Evolutionary conservation across 345 rosid genomes (phyloP), one percentile per base, ranked within the genome.

Genomic region (Salix viminalis): DNA sequence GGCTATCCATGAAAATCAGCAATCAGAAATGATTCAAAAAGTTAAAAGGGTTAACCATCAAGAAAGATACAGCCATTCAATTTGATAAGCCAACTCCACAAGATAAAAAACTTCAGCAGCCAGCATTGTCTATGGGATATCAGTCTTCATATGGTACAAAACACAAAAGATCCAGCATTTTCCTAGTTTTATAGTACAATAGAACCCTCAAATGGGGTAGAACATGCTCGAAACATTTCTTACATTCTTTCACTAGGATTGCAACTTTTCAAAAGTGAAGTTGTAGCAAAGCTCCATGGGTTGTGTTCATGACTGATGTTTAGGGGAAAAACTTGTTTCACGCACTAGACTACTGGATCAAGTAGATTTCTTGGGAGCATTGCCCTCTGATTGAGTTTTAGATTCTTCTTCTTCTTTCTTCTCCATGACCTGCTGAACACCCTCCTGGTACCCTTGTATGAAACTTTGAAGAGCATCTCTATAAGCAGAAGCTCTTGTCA

Each of bases 401-500:
- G 90, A 42, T 65, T 86, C 88, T 67, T 86, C 88, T 67, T 86
- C 88, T 67, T 79, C 83, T 67, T 90, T 87, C 81, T 78, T 85
- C 77, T 87, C 90, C 90, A 86, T 81, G 74, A 84, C 90, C 83
- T 88, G 89, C 79, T 91, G 93, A 54, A 91, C 65, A 26, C 98
- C 94, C 79, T 93, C 93, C 75, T 91, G 94, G 81, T 91, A 90
- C 66, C 98, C 97, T 84, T 85, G 84, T 30, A 91, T 77, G 75
- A 91, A 90, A 84, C 90, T 87, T 72, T 85, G 66, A 52, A 93
- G 91, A 80, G 94, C 96, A 83, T 96, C 97, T 87, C 86, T 88
- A 68, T 88, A 96, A 4, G 94, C 88, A 74, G 97, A 92, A 71
- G 91, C 97, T 80, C 93, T 87, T 21, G 91, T 93, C 97, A 92